phyloP scores from a whole-genome alignment of 1,284 basidiomycete genomes.

The Amylostereum chailletii region DNA sequence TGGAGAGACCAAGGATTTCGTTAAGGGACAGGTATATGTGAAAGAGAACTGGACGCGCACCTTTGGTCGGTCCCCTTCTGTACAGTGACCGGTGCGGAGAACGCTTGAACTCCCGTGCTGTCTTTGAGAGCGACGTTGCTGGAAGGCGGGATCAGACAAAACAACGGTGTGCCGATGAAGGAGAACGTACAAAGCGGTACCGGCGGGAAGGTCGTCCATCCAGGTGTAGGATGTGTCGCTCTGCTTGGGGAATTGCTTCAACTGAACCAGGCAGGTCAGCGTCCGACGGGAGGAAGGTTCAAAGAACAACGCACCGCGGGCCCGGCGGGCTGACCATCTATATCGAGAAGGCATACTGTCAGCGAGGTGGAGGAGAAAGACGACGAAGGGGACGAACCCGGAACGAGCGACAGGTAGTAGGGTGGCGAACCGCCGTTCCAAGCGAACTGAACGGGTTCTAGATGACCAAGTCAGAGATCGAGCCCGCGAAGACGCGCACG shows the following conservation, averaged over 20 bases:
- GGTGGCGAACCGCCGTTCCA: constrained; percentile 52
- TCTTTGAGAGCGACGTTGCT: constrained; percentile 55
- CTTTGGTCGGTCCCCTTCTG: constrained; percentile 29
- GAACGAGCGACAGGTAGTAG: constrained; percentile 60
- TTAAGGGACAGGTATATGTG: neutral
- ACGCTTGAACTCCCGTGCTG: constrained; percentile 44
- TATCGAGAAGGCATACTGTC: neutral
- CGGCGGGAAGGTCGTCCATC: constrained; percentile 45
- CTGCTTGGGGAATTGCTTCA: constrained; percentile 46
- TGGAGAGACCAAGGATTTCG: too few species aligned
- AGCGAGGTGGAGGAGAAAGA: neutral
- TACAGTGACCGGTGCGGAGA: constrained; percentile 47
- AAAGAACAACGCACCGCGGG: constrained; percentile 36
- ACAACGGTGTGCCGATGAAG: neutral
- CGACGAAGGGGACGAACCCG: constrained; percentile 33
- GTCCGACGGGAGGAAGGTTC: neutral
- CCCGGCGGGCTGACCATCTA: constrained; percentile 49
- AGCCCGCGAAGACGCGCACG: neutral
- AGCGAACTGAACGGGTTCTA: constrained; percentile 50
- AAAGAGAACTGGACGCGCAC: constrained; percentile 17
- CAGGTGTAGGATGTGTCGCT: constrained; percentile 46
- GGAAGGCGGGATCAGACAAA: neutral
- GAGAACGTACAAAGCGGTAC: constrained; percentile 44
- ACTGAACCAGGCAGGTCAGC: constrained; percentile 20
- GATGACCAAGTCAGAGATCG: neutral